phyloP scores from a whole-genome alignment of 768 basidiomycete genomes.

The Suillus plorans region DNA sequence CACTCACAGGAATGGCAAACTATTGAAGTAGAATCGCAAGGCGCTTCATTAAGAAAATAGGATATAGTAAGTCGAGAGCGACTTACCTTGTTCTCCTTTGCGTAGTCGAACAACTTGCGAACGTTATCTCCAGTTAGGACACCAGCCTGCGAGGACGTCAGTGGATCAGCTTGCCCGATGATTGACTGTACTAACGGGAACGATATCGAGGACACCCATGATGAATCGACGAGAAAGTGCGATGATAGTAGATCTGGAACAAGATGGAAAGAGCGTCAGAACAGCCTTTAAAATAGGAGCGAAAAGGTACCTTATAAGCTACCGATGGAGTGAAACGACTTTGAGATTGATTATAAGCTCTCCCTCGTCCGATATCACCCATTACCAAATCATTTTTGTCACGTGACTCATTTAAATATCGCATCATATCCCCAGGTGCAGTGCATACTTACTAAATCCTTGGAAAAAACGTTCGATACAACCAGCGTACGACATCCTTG shows the following conservation, averaged over 20 bases:
- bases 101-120: slow-evolving; percentile 94
- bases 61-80: slow-evolving; percentile 1
- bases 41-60: slow-evolving; percentile 11
- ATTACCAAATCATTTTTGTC: background rate
- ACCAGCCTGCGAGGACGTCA: slow-evolving; percentile 62
- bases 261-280: background rate
- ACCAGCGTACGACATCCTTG: background rate
- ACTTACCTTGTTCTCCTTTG: slow-evolving; percentile 81
- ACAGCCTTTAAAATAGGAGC: background rate
- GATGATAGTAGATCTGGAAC: slow-evolving; percentile 2
- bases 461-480: slow-evolving; percentile 3
- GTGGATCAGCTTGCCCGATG: slow-evolving; percentile 6
- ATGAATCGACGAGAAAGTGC: slow-evolving; percentile 5
- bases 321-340: slow-evolving; percentile 4
- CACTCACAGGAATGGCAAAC: slow-evolving; percentile 85
- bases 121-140: slow-evolving; percentile 95
- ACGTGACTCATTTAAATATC: background rate
- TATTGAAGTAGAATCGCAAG: slow-evolving; percentile 25
- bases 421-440: background rate
- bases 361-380: slow-evolving; percentile 1
- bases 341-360: slow-evolving; percentile 4
- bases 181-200: slow-evolving; percentile 59
- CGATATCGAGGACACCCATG: slow-evolving; percentile 84
- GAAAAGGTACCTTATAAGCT: slow-evolving; percentile 8
- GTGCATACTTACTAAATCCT: background rate